Conservation (phyloP, 805 yeast genomes). For the Sugiyamaella valdiviana region DNA sequence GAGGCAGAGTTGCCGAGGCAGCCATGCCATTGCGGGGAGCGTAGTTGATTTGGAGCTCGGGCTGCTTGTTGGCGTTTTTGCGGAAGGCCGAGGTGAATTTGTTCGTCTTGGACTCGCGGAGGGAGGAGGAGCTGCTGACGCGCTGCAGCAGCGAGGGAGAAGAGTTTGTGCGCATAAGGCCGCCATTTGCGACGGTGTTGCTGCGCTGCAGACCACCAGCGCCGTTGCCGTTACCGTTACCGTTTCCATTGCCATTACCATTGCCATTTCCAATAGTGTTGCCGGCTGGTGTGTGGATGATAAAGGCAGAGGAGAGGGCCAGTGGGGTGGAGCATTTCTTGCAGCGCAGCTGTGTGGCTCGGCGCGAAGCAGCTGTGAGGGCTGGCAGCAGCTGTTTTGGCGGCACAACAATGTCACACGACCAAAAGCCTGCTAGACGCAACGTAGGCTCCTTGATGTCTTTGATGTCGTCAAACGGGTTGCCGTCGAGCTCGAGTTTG, state of each 20-base stretch:
- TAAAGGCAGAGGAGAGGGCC: slow-evolving; percentile 56
- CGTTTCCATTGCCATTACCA: slow-evolving; percentile 10
- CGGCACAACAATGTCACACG: slow-evolving; percentile 6
- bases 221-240: slow-evolving; percentile 10
- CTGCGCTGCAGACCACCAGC: slow-evolving; percentile 1
- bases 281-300: slow-evolving; percentile 58
- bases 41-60: slow-evolving; percentile 6
- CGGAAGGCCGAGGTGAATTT: background rate
- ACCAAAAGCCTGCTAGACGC: slow-evolving; percentile 8
- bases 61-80: background rate
- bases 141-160: background rate
- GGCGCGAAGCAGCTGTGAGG: background rate
- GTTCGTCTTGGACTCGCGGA: background rate
- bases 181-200: background rate
- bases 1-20: slow-evolving; percentile 19
- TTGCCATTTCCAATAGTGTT: background rate
- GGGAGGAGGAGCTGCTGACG: background rate
- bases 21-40: slow-evolving; percentile 20
- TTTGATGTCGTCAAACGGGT: slow-evolving; percentile 6
- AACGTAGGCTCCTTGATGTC: slow-evolving; percentile 2
- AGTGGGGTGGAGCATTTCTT: slow-evolving; percentile 71
- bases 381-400: slow-evolving; percentile 1
- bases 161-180: background rate
- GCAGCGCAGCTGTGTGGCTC: slow-evolving; percentile 51
- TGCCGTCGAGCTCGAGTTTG: slow-evolving; percentile 1